Base-by-base conservation (phyloP, 148 eudicot species). In the Diospyros kaki region DNA sequence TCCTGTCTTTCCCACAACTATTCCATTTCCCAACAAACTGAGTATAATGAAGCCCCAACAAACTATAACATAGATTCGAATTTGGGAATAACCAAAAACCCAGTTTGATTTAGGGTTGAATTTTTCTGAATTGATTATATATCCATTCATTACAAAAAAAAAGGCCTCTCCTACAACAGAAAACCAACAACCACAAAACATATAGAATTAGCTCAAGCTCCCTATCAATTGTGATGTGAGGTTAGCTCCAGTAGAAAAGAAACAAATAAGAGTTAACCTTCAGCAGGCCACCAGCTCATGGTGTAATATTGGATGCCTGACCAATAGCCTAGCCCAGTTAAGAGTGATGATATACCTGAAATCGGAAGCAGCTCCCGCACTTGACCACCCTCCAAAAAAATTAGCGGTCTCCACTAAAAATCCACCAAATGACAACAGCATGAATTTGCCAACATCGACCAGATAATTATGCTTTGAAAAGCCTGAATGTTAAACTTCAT, bases 381-480 rank as follows among this genome's bases (percentile, higher is more conserved):
- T 48, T 69, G 66, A 76, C 51, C 56, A 43, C 66, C 64, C 72
- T 73, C 74, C 43, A 66, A 70, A 58, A 60, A 72, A 76, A 17
- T 51, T 73, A 68, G 74, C 68, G 66, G 71, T 69, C 62, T 71
- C 75, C 40, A 64, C 70, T 59, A 72, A 54, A 76, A 15, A 77
- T 64, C 89, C 81, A 78, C 85, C 84, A 82, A 50, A 82, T 4
- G 68, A 79, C 76, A 77, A 76, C 75, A 80, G 74, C 70, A 76
- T 66, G 63, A 69, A 65, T 80, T 75, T 78, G 64, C 81, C 77
- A 43, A 78, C 46, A 76, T 42, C 74, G 79, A 59, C 60, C 70
- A 6, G 28, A 73, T 9, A 73, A 61, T 60, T 63, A 78, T 64
- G 76, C 68, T 69, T 72, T 67, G 56, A 77, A 73, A 67, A 77